These are phyloP conservation scores for Thermomucor indicae-seudaticae DNA, from an alignment of 371 early-diverging fungal genomes.

Conservation along the genomic window DNA sequence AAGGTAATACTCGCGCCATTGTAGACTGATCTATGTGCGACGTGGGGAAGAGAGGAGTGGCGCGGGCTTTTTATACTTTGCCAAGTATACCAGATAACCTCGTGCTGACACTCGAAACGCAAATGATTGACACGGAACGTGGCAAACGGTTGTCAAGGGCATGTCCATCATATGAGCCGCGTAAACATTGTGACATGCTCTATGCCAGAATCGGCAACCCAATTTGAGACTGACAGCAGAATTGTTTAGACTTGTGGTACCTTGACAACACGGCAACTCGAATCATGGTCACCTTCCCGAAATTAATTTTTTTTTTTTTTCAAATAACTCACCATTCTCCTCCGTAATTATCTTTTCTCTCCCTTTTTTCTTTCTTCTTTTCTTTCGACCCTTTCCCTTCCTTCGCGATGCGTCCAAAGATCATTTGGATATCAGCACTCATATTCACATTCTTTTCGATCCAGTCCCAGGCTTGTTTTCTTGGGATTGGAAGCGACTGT, in stretches of 20 bases:
- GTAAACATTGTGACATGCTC: too few relatives aligned
- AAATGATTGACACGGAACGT: too few relatives aligned
- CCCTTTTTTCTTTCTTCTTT: constrained; percentile 3
- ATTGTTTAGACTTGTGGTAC: constrained; percentile 6
- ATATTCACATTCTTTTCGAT: constrained; percentile 6
- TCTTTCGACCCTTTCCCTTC: constrained; percentile 5
- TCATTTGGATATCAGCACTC: constrained; percentile 9
- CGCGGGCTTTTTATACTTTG: too few relatives aligned
- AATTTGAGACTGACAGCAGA: too few relatives aligned
- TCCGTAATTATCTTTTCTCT: background rate
- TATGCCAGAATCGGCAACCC: too few relatives aligned
- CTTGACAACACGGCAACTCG: background rate
- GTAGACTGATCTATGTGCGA: too few relatives aligned
- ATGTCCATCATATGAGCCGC: too few relatives aligned
- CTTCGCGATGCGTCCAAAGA: background rate
- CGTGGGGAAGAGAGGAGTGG: too few relatives aligned
- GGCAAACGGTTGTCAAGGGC: too few relatives aligned
- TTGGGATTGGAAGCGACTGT: constrained; percentile 2
- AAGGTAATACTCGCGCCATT: too few relatives aligned
- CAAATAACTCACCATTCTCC: background rate
- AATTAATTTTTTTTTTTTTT: constrained; percentile 3
- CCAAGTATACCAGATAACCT: too few relatives aligned
- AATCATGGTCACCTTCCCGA: constrained; percentile 8
- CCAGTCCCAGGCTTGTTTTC: constrained; percentile 10
- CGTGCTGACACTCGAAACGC: too few relatives aligned